Evolutionary conservation across 2,329 filamentous ascomycete genomes (phyloP).

Genomic region (Byssochlamys sp.): DNA sequence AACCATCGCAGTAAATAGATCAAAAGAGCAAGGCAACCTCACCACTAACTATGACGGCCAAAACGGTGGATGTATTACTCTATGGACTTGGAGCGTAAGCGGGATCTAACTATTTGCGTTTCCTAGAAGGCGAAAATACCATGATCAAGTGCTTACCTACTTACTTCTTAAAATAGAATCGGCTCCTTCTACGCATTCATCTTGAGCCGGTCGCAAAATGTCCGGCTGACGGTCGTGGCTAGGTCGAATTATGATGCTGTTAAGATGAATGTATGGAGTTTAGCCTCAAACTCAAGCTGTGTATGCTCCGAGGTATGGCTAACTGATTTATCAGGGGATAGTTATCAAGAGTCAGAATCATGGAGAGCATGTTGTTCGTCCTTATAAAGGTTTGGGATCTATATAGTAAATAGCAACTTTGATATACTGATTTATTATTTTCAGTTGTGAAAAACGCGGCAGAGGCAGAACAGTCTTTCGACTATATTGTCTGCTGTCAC

Average conservation of each 20-base stretch:
- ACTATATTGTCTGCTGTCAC: background rate
- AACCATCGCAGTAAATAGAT: too few relatives aligned
- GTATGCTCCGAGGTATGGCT: too few relatives aligned
- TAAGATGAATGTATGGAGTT: background rate
- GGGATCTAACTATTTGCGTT: background rate
- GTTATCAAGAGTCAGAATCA: background rate
- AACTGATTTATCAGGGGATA: background rate
- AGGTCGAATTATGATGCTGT: background rate
- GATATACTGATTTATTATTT: background rate
- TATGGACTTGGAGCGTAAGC: background rate
- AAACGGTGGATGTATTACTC: background rate
- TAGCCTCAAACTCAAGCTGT: too few relatives aligned
- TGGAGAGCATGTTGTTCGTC: background rate
- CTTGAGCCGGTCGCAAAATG: background rate
- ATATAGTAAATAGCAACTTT: background rate
- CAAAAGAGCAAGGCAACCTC: too few relatives aligned
- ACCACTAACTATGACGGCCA: background rate
- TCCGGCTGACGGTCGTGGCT: background rate
- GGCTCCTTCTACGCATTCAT: background rate
- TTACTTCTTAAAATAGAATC: background rate
- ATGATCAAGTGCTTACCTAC: background rate
- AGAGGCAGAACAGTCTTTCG: background rate
- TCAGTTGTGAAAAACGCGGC: background rate
- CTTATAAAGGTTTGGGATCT: background rate
- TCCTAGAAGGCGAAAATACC: background rate